Base-by-base conservation (phyloP, 805 yeast species). In the Hanseniaspora osmophila region DNA sequence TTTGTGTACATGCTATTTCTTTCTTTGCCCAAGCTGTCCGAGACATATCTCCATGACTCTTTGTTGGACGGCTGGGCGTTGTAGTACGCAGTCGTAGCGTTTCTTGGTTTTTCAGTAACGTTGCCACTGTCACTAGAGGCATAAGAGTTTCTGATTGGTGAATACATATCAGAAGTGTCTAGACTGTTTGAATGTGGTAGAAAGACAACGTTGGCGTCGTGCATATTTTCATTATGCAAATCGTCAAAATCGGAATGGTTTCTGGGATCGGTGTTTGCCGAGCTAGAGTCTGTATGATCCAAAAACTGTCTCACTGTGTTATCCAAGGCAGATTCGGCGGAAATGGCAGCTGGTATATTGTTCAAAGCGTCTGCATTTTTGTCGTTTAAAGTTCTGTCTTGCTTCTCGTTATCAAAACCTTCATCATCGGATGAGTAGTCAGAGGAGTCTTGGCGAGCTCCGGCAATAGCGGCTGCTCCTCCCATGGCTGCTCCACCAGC, bases 11-110 rank as follows among this genome's bases (percentile, higher is more conserved):
- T 32, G 33, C 52, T 44, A 54, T 32, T 4, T 32, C 35, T 32
- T 32, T 32, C 15, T 13, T n/a, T 32, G 5, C 35, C 52, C 15
- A 46, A 50, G 7, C 59, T 53, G 40, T 60, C 62, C 17, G 58
- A 46, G 0, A 62, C 60, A 39, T 63, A 63, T 55, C 87, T 68
- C 88, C 88, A 81, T 5, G 80, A 80, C 55, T 56, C 73, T 67
- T 53, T 69, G 57, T 45, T 61, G 2, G 58, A 59, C 3, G 65
- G 64, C 40, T 56, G 59, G 17, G 58, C 51, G 44, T 61, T 60
- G 43, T 60, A 48, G 44, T 61, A 62, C 17, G 61, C 58, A 6
- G 65, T 58, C 9, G 64, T 58, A 7, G 63, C 50, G 13, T 42
- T 39, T 33, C 40, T 44, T 19, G 42, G 33, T 37, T 57, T 57